Percentiles rank a stretch among this genome's conserved stretches.
Conservation (phyloP, 1,284 basidiomycete genomes). For the Pseudozyma pruni region DNA sequence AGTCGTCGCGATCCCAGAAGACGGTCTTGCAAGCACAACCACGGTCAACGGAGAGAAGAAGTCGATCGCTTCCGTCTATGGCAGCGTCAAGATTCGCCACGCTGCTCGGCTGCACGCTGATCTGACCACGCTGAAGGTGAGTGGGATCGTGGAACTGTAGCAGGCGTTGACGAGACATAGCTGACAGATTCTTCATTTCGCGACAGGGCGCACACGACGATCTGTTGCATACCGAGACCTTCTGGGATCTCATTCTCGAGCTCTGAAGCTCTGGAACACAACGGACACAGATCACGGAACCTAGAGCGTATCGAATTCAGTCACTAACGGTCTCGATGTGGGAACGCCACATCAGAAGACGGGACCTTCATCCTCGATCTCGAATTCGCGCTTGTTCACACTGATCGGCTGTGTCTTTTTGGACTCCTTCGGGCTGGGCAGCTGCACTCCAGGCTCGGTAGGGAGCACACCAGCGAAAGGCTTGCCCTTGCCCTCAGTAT, state of each 20-base stretch:
- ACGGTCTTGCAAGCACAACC: constrained; percentile 22
- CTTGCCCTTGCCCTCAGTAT: neutral
- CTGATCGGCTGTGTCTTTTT: neutral
- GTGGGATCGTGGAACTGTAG: neutral
- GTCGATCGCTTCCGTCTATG: constrained; percentile 15
- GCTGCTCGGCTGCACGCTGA: constrained; percentile 12
- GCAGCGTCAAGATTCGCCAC: constrained; percentile 12
- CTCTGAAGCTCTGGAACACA: neutral
- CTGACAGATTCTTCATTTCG: neutral
- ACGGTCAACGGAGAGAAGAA: constrained; percentile 25
- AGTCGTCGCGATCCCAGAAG: constrained; percentile 18
- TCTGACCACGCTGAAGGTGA: constrained; percentile 21
- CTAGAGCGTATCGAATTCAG: neutral
- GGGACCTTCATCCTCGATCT: constrained; percentile 1
- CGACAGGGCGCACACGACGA: constrained; percentile 36
- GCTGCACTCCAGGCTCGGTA: neutral
- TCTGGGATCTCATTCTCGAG: constrained; percentile 27
- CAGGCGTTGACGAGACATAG: neutral
- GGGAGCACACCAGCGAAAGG: neutral
- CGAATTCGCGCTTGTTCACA: constrained; percentile 12
- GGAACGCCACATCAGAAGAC: constrained; percentile 20
- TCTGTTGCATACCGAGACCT: constrained; percentile 31
- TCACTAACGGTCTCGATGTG: no score
- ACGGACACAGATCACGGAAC: constrained; percentile 1
- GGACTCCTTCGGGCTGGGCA: constrained; percentile 2